Base-by-base conservation (phyloP, 805 yeast genomes). In the Zygosaccharomyces gambellarensis region DNA sequence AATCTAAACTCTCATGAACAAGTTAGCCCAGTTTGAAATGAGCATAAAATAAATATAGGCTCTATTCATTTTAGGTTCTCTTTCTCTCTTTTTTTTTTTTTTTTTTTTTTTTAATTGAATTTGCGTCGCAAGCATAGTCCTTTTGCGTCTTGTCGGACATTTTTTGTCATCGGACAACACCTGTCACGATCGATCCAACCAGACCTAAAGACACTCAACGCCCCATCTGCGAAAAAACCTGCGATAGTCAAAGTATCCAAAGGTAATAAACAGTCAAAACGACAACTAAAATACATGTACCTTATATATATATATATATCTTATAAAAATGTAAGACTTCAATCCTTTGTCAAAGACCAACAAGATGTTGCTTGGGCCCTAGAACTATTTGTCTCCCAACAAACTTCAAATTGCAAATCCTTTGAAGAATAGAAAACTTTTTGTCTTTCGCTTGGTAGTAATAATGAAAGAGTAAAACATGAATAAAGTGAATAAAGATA, bases 281-380 rank as follows among this genome's bases (percentile, higher is more conserved):
- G 43, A 54, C 48, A 57, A 57, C 56, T 57, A 58, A 53, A 58
- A 48, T 58, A 53, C 58, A 54, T 46, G 53, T 51, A 56, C 56
- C 53, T 46, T 58, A 46, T 53, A 53, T 49, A 45, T 46, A 47
- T 36, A 17, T 47, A 10, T 40, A 31, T 41, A 46, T 43, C 19
- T 34, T 14, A 43, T 43, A 21, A 31, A 34, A 29, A 27, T 30
- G 42, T 31, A 36, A 19, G 30, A 12, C 17, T n/a, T 23, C 9
- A 5, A 25, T 4, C 38, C 38, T 9, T 30, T 9, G 27, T 11
- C 28, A 25, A 25, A 25, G 19, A 21, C 27, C 5, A 27, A 40
- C 28, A 4, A 28, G 14, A 12, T 5, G 27, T 14, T 31, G 17
- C 17, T 11, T 5, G 19, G 31, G 17, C 36, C 19, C 12, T 12